Evolutionary conservation across 225 moss, liverwort and hornwort genomes (phyloP).

Genomic region (Climacium dendroides): DNA sequence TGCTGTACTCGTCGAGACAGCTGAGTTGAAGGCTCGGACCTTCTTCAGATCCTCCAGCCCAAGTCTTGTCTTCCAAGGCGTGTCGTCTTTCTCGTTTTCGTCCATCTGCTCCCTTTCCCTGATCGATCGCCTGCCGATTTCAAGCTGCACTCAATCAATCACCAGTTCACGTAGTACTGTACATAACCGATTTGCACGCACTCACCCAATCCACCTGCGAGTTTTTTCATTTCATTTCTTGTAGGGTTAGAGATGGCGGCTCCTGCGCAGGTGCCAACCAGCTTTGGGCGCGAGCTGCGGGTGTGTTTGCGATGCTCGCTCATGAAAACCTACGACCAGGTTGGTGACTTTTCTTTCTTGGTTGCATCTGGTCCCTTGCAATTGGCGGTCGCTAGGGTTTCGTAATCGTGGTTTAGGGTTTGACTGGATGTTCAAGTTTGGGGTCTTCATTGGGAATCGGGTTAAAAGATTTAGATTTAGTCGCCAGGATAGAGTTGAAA

Average conservation of each 20-base stretch:
- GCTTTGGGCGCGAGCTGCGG: constrained; percentile 90
- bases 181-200: neutral
- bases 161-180: neutral
- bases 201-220: neutral
- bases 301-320: constrained; percentile 94
- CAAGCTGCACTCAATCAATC: neutral
- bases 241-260: constrained; percentile 10
- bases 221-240: neutral
- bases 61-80: too few relatives aligned
- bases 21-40: neutral
- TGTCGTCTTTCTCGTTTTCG: neutral
- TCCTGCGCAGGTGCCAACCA: constrained; percentile 82
- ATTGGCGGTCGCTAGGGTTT: neutral
- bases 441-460: too few relatives aligned
- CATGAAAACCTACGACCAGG: constrained; percentile 94
- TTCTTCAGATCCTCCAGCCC: neutral
- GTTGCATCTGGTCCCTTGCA: too few relatives aligned
- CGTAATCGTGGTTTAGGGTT: too few relatives aligned
- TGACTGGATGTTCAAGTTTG: too few relatives aligned
- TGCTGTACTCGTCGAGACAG: neutral
- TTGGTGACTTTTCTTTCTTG: neutral
- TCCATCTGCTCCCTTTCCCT: neutral
- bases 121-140: neutral
- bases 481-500: too few relatives aligned
- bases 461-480: too few relatives aligned